Conservation (phyloP, 164 flowering plant genomes). For the Cinnamomum micranthum region DNA sequence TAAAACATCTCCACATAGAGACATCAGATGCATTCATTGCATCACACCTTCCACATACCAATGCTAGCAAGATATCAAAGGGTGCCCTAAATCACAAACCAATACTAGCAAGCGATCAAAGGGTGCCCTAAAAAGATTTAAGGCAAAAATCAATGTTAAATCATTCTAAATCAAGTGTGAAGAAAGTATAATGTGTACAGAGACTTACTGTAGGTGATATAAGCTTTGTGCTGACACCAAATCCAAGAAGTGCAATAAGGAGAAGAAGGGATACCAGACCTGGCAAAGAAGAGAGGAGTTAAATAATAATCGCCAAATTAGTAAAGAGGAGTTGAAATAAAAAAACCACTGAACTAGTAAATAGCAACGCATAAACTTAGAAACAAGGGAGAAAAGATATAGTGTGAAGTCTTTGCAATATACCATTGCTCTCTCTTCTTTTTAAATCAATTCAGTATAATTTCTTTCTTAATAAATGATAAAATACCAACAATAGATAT, state of each 20-base stretch:
- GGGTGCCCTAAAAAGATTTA: background rate
- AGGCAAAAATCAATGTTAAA: background rate
- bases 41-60: background rate
- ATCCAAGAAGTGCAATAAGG: slow-evolving; percentile 53
- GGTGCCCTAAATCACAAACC: background rate
- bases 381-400: background rate
- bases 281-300: slow-evolving; percentile 14
- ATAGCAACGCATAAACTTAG: background rate
- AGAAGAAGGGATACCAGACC: slow-evolving; percentile 58
- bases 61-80: background rate
- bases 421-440: too few species aligned
- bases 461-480: too few species aligned
- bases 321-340: background rate
- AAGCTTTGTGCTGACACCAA: slow-evolving; percentile 42
- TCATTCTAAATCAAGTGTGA: background rate
- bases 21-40: background rate
- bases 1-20: background rate
- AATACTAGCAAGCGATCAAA: background rate
- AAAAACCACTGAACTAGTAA: background rate
- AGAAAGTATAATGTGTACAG: background rate
- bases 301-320: background rate
- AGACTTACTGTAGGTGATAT: slow-evolving; percentile 62
- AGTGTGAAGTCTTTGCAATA: too few species aligned
- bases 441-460: too few species aligned
- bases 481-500: too few species aligned